Base-by-base conservation (phyloP, 495 filamentous ascomycete genomes). In the Xylaria sp. region DNA sequence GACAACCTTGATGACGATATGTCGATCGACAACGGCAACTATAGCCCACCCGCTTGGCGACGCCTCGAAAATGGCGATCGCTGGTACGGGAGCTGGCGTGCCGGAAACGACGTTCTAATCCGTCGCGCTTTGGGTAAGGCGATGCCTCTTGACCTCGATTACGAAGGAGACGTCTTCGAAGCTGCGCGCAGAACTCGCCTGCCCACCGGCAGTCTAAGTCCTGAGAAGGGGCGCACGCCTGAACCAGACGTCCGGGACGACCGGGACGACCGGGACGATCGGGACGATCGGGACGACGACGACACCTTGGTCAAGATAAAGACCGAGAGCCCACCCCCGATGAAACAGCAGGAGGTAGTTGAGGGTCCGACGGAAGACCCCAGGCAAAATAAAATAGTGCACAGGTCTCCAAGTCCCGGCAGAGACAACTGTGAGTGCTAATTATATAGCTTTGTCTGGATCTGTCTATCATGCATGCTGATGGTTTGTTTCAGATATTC, bases 401-500 rank as follows among this genome's bases (percentile, higher is more conserved):
- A 77, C 19, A 65, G 70, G 33, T 71, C 68, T 24, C 73, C 76
- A n/a, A 67, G 65, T 43, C 31, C 26, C 37, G 26, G 43, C 19
- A 69, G 67, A 40, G 76, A 83, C 64, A 85, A 84, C 55, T 83
- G 79, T 82, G 73, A 55, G 81, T 76, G 58, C 35, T 26, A n/a
- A 12, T 40, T 12, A 29, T 65, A 15, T 43, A 31, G 40, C 35
- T 50, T 40, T 33, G 46, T 1, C 40, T 11, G 26, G 17, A 3
- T 55, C 14, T 40, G 44, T 43, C 61, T 26, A 11, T 21, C 37
- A 26, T 59, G 15, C 70, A 68, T 77, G 26, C 53, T 77, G 44
- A 80, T 74, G 80, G 52, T 43, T 53, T 40, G 6, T 24, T 33
- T 29, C 79, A 97, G 94, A 95, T 81, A 91, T 97, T 71, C 93